Evolutionary conservation across 192 early-diverging fungal genomes (phyloP).

Genomic region (Mortierella hygrophila): DNA sequence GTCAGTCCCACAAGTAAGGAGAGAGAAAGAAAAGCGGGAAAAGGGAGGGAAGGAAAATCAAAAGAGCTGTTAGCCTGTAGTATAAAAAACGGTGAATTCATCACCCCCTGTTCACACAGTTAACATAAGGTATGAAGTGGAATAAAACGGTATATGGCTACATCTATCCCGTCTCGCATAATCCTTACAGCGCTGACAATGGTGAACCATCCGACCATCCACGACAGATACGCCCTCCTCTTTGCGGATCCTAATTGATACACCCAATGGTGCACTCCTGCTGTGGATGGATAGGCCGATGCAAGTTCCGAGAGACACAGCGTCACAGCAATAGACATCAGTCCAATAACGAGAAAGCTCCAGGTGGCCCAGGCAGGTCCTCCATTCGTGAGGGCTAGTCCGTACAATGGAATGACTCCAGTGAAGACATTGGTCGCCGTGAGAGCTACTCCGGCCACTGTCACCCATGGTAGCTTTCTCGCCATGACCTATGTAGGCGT

Average conservation of each 20-base stretch:
- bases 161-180: not conserved
- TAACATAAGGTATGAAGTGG: not conserved
- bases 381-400: constrained; percentile 32
- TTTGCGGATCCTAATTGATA: constrained; percentile 24
- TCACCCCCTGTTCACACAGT: not conserved
- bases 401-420: constrained; percentile 39
- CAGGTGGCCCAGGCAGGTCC: constrained; percentile 47
- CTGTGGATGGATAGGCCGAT: constrained; percentile 39
- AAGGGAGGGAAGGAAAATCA: not conserved
- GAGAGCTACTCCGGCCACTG: constrained; percentile 18
- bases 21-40: not conserved
- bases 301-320: constrained; percentile 43
- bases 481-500: constrained; percentile 31
- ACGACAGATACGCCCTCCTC: constrained; percentile 29
- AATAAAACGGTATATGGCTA: no score
- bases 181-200: constrained; percentile 33
- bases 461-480: constrained; percentile 23
- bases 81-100: not conserved
- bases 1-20: not conserved
- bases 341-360: constrained; percentile 32
- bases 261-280: constrained; percentile 45
- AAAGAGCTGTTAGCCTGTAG: not conserved
- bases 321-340: constrained; percentile 40
- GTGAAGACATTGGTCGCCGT: constrained; percentile 33
- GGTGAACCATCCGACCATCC: constrained; percentile 47